phyloP scores from a whole-genome alignment of 2,329 filamentous ascomycete species.

The Macroventuria anomochaeta region DNA sequence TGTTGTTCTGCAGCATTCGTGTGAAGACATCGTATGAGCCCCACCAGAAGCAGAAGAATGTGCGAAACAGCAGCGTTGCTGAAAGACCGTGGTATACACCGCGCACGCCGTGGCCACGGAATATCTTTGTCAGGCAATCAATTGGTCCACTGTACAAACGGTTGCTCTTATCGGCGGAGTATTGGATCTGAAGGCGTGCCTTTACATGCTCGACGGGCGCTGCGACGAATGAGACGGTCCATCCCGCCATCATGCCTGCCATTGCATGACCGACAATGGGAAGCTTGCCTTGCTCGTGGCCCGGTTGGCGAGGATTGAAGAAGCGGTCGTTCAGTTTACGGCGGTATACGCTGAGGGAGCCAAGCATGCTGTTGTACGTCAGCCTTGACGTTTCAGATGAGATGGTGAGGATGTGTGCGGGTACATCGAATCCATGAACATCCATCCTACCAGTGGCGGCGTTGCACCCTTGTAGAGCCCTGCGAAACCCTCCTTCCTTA shows the following conservation, averaged over 20 bases:
- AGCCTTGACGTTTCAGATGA: constrained; percentile 4
- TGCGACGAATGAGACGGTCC: constrained; percentile 80
- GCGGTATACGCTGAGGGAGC: constrained; percentile 88
- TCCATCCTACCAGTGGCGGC: constrained; percentile 93
- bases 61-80: constrained; percentile 86
- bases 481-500: constrained; percentile 81
- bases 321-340: constrained; percentile 80
- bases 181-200: constrained; percentile 81
- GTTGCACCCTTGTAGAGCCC: constrained; percentile 95
- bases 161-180: constrained; percentile 77
- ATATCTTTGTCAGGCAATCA: constrained; percentile 75
- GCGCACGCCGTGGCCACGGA: constrained; percentile 68
- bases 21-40: constrained; percentile 89
- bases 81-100: constrained; percentile 86
- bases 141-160: constrained; percentile 85
- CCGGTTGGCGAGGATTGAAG: constrained; percentile 64
- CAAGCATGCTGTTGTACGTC: constrained; percentile 70
- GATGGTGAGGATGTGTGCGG: constrained; percentile 17
- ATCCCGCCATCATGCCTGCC: constrained; percentile 84
- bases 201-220: constrained; percentile 71
- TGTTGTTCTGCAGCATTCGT: constrained; percentile 68
- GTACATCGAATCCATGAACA: constrained; percentile 88
- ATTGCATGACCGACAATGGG: constrained; percentile 83
- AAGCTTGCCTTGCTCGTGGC: constrained; percentile 59
- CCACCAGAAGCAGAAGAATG: constrained; percentile 99